Evolutionary conservation across 2,329 filamentous ascomycete species (phyloP).

Genomic region (Neoscytalidium dimidiatum): DNA sequence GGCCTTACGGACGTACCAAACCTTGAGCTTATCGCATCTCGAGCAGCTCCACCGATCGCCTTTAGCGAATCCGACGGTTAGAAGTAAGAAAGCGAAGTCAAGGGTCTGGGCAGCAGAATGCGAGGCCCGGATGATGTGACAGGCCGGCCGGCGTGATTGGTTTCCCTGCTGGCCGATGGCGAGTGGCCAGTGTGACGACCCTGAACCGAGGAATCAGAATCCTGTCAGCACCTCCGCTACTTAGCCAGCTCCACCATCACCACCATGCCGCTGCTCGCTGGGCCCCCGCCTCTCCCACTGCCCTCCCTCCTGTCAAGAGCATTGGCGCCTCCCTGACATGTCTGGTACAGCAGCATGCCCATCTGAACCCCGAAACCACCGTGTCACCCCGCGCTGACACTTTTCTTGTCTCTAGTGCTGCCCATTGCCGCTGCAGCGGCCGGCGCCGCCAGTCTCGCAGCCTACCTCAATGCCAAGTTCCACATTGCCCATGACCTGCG

Average conservation of each 20-base stretch:
- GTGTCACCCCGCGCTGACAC: not conserved
- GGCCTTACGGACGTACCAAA: no score
- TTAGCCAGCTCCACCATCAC: not conserved
- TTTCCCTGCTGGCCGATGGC: not conserved
- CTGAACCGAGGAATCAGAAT: not conserved
- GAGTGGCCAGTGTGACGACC: not conserved
- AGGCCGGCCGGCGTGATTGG: not conserved
- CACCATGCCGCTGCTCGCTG: not conserved
- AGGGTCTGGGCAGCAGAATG: no score
- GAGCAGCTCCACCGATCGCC: no score
- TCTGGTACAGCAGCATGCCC: not conserved
- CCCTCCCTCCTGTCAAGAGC: not conserved
- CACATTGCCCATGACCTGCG: slow-evolving; percentile 64
- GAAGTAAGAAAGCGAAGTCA: no score
- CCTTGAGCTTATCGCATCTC: no score
- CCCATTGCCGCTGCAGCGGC: slow-evolving; percentile 41
- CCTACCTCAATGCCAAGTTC: slow-evolving; percentile 70
- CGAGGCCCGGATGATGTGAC: no score
- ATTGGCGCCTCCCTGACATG: not conserved
- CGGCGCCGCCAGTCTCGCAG: slow-evolving; percentile 23
- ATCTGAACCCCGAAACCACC: not conserved
- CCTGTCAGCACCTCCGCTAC: not conserved
- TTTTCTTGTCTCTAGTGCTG: not conserved
- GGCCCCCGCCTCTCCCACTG: not conserved
- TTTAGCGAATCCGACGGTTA: no score